These are phyloP conservation scores for Brassica balearica DNA, from an alignment of 441 rosid genomes.

Conservation along the genomic window DNA sequence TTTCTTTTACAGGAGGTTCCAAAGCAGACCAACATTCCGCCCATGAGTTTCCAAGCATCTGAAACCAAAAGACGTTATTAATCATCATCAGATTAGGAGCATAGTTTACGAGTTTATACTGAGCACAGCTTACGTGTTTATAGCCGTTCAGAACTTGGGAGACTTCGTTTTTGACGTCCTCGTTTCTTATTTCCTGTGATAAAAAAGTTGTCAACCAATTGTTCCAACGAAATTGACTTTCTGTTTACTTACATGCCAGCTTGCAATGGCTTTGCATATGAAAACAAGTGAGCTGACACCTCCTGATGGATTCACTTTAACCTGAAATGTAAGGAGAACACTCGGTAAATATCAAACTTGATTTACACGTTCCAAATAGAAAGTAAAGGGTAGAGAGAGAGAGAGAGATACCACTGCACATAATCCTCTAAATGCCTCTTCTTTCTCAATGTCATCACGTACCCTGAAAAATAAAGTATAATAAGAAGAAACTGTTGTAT, in stretches of 20 bases:
- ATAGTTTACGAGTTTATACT: background rate
- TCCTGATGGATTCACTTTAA: conserved; percentile 89
- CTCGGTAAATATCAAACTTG: conserved; percentile 6
- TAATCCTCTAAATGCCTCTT: conserved; percentile 96
- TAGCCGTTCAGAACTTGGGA: conserved; percentile 90
- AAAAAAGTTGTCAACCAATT: conserved; percentile 1
- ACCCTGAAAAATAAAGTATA: conserved; percentile 55
- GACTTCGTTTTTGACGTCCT: conserved; percentile 87
- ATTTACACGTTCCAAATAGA: conserved; percentile 11
- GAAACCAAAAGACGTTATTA: conserved; percentile 22
- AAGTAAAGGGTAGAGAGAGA: conserved; percentile 23
- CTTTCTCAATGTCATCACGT: conserved; percentile 96
- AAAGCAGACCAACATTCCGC: conserved; percentile 86
- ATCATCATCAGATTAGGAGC: background rate
- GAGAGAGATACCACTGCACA: conserved; percentile 82
- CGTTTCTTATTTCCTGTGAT: conserved; percentile 83
- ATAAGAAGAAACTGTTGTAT: conserved; percentile 15
- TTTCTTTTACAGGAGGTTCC: conserved; percentile 89
- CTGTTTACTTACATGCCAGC: conserved; percentile 86
- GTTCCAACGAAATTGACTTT: background rate
- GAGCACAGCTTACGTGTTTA: conserved; percentile 65
- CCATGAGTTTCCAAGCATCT: conserved; percentile 95
- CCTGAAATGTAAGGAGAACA: conserved; percentile 52
- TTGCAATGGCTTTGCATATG: conserved; percentile 93
- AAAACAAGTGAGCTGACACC: conserved; percentile 86